Base-by-base conservation (phyloP, 108 stramenopile genomes). In the Epithemia pelagica region DNA sequence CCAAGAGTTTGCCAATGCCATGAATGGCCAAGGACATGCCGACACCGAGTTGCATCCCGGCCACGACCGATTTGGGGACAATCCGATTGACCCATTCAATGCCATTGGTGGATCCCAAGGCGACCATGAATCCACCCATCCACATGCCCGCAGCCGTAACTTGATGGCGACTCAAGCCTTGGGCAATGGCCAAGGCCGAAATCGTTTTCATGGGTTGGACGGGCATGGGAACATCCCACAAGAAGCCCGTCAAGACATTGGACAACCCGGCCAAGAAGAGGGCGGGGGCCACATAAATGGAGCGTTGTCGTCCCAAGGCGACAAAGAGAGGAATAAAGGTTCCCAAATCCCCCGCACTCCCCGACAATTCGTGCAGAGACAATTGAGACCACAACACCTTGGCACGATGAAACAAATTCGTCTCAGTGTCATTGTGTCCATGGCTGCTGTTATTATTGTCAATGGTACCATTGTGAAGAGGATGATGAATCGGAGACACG, bases 161-260 rank as follows among this genome's bases (percentile, higher is more conserved):
- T 76, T 85, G 77, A 22, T 21, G 8, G 19, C 56, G 57, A 0
- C 63, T 58, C 62, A 78, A 66, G 0, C 46, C 59, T 26, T 72
- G 64, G 7, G 70, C 71, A 21, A 94, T 57, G 19, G 89, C 92
- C 30, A 85, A 81, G 10, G 92, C 88, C 0, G 88, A 74, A 29
- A 94, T 88, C n/a, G 81, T 73, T 73, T 94, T 90, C 92, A 94
- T 94, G 25, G 92, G 92, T 68, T 94, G 92, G 18, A 94, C 83
- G 66, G 83, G 84, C 84, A 94, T 94, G 65, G 92, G 92, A 29
- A 89, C 69, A 66, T 91, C 85, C 88, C 88, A 91, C 1, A 61
- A 21, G 37, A 55, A 65, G 25, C 89, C 92, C 3, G 86, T 83
- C 22, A 91, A 30, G 1, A 90, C 29, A 63, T 94, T 90, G 24